Conservation (phyloP, 139 green algal genomes). For the Micractinium sp. region DNA sequence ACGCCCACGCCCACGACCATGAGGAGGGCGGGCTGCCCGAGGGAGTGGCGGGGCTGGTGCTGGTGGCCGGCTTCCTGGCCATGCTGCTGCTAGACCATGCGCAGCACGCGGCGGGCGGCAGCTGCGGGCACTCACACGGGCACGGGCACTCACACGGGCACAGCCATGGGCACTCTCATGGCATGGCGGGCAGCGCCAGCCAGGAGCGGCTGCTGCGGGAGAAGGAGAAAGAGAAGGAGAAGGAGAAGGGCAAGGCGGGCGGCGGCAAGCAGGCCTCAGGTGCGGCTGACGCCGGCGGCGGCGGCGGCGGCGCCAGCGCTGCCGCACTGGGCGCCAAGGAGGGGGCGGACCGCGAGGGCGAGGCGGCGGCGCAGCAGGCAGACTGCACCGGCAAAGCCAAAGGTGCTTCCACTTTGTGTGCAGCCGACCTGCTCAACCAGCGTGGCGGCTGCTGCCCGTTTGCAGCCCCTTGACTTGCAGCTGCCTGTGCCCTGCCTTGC, state of each 20-base stretch:
- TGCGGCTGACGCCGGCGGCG: neutral
- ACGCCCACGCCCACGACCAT: neutral
- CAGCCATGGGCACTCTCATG: slow-evolving; percentile 12
- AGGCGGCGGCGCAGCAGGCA: neutral
- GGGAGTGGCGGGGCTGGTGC: slow-evolving; percentile 44
- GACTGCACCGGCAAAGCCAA: slow-evolving; percentile 11
- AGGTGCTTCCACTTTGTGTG: neutral
- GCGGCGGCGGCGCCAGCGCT: no score
- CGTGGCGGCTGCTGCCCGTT: neutral
- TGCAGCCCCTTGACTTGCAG: neutral
- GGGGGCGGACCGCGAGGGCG: neutral
- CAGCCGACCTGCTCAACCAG: no score
- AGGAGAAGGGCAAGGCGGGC: neutral
- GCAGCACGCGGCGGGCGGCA: slow-evolving; percentile 41
- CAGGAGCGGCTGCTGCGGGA: neutral
- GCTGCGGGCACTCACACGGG: slow-evolving; percentile 15
- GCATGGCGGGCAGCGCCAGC: neutral
- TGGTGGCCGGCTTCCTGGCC: slow-evolving; percentile 56
- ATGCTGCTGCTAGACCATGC: slow-evolving; percentile 63
- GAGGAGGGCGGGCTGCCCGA: slow-evolving; percentile 18
- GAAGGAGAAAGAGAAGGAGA: neutral
- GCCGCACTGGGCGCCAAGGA: neutral
- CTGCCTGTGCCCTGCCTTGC: neutral
- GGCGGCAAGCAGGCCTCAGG: slow-evolving; percentile 1
- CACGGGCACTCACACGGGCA: slow-evolving; percentile 15